A percentile compares a stretch with the other conserved stretches of the same genome.
Conservation (phyloP, 176 grass and related monocot genomes). For the Avena insularis region DNA sequence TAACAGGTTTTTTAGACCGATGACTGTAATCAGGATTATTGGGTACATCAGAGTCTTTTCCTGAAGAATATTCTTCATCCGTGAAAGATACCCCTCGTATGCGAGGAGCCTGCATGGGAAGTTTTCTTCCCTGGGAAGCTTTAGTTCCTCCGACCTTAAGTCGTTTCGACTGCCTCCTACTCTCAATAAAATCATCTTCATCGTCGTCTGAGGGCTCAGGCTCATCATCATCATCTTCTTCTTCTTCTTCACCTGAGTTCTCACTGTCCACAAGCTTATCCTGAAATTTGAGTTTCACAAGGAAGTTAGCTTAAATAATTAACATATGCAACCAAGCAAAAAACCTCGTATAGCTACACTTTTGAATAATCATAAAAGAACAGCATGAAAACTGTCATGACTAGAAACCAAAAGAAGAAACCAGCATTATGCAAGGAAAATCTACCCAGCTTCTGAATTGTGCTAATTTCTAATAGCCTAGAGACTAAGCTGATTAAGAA, state of each 20-base stretch:
- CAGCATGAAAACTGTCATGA: constrained; percentile 1
- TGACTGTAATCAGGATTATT: constrained; percentile 57
- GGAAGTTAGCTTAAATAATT: constrained; percentile 23
- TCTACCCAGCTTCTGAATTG: background rate
- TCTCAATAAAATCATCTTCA: constrained; percentile 78
- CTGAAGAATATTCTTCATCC: constrained; percentile 93
- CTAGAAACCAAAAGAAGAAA: constrained; percentile 12
- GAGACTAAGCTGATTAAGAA: background rate
- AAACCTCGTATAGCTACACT: background rate
- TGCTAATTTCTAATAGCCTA: background rate
- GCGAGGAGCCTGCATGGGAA: constrained; percentile 52
- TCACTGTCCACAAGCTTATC: constrained; percentile 75
- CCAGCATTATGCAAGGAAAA: constrained; percentile 15
- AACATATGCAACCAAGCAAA: constrained; percentile 4
- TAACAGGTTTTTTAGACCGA: constrained; percentile 55
- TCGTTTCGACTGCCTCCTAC: constrained; percentile 52
- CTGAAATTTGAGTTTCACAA: constrained; percentile 49
- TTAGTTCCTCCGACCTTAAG: constrained; percentile 65
- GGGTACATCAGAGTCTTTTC: constrained; percentile 70
- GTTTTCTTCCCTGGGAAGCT: constrained; percentile 67
- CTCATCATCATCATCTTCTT: constrained; percentile 47
- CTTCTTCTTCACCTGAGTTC: constrained; percentile 69
- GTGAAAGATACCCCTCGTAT: constrained; percentile 70
- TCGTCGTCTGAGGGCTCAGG: constrained; percentile 80
- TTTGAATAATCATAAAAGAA: constrained; percentile 9